phyloP scores from a whole-genome alignment of 345 rosid genomes.

The Cardamine resedifolia region DNA sequence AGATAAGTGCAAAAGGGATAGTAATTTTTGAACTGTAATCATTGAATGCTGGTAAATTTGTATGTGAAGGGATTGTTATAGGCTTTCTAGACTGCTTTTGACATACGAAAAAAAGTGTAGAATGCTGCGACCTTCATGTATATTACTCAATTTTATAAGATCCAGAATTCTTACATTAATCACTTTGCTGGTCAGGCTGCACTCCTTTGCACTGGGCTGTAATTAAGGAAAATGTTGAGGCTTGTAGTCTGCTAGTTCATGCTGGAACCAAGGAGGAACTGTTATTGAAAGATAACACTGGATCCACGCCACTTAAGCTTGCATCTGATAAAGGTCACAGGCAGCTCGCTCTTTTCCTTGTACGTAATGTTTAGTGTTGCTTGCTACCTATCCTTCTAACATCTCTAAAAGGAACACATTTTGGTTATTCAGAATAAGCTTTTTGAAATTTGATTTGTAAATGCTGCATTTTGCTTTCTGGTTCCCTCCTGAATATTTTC shows the following conservation, averaged over 20 bases:
- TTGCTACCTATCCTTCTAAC: slow-evolving; percentile 10
- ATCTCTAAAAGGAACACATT: background rate
- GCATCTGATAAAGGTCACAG: slow-evolving; percentile 97
- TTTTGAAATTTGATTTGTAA: slow-evolving; percentile 5
- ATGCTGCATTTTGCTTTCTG: background rate
- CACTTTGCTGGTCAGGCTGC: slow-evolving; percentile 58
- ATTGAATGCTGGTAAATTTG: background rate
- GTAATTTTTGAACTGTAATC: background rate
- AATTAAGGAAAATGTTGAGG: slow-evolving; percentile 72
- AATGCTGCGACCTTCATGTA: background rate
- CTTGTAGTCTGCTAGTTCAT: slow-evolving; percentile 78
- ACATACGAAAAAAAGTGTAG: slow-evolving; percentile 8
- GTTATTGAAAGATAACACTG: slow-evolving; percentile 71
- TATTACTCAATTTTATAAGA: background rate
- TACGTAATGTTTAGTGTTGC: slow-evolving; percentile 56
- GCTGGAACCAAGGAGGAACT: slow-evolving; percentile 86
- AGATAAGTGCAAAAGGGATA: slow-evolving; percentile 2
- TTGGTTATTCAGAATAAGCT: slow-evolving; percentile 6
- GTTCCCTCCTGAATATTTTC: slow-evolving; percentile 1
- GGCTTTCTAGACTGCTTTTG: slow-evolving; percentile 10
- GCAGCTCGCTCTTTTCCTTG: slow-evolving; percentile 81
- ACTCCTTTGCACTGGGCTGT: slow-evolving; percentile 99
- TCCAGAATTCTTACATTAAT: slow-evolving; percentile 9
- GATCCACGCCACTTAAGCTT: slow-evolving; percentile 79
- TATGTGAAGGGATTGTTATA: background rate